These are phyloP conservation scores for Paracoccidioides brasiliensis DNA, from an alignment of 2,329 filamentous ascomycete genomes.

Conservation along the genomic window DNA sequence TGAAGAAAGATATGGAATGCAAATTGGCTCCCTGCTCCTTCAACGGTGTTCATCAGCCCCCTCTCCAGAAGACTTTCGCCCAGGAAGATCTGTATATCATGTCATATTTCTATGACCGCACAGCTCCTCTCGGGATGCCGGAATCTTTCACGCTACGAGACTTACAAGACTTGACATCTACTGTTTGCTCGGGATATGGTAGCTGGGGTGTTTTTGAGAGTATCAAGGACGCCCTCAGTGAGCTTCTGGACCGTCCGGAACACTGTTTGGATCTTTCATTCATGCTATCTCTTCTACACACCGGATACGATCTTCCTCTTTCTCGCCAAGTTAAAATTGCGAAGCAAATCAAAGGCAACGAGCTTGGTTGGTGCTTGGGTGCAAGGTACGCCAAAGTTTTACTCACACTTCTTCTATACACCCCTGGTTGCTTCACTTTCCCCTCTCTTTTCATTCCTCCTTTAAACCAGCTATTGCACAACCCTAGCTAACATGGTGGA, in stretches of 20 bases:
- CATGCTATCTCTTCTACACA: constrained; percentile 84
- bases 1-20: constrained; percentile 76
- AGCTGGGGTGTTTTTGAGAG: constrained; percentile 70
- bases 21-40: constrained; percentile 87
- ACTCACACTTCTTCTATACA: background rate
- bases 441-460: background rate
- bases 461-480: background rate
- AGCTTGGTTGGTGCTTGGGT: constrained; percentile 94
- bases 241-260: constrained; percentile 72
- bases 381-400: constrained; percentile 55
- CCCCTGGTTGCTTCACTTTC: background rate
- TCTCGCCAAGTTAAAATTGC: constrained; percentile 93
- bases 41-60: constrained; percentile 91
- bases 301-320: constrained; percentile 95
- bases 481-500: background rate
- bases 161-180: constrained; percentile 69
- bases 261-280: constrained; percentile 94
- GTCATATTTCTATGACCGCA: constrained; percentile 96
- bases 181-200: constrained; percentile 67
- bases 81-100: constrained; percentile 91
- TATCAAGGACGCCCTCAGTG: constrained; percentile 63
- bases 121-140: constrained; percentile 90
- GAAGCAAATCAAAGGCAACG: constrained; percentile 96
- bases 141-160: constrained; percentile 88
- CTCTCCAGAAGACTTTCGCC: constrained; percentile 80